phyloP scores from a whole-genome alignment of 1,139 yeast genomes.

The Hyphopichia wangnamkhiaoensis region DNA sequence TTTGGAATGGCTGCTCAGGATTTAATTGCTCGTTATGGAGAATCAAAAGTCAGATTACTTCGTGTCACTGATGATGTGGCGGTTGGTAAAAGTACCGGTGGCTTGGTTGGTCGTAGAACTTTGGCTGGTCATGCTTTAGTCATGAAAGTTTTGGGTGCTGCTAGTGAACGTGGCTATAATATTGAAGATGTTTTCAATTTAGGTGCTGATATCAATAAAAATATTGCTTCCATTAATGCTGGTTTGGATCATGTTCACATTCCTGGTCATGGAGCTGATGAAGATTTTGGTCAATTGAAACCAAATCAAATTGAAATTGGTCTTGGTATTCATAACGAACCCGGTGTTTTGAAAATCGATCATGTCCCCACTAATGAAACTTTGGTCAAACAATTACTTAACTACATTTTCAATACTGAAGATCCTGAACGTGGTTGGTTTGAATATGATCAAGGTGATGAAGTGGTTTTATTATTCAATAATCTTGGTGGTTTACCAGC shows the following conservation, averaged over 20 bases:
- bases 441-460: constrained; percentile 33
- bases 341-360: constrained; percentile 43
- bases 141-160: constrained; percentile 48
- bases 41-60: constrained; percentile 19
- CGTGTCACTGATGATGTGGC: constrained; percentile 48
- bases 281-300: constrained; percentile 24
- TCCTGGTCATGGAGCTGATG: constrained; percentile 42
- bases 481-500: constrained; percentile 55
- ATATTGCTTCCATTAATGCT: constrained; percentile 48
- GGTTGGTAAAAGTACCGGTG: constrained; percentile 43
- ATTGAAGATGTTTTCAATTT: constrained; percentile 34
- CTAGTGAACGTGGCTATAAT: constrained; percentile 36
- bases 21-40: constrained; percentile 24
- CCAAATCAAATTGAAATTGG: constrained; percentile 48
- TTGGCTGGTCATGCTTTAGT: constrained; percentile 48
- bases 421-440: constrained; percentile 45
- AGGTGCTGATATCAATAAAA: constrained; percentile 37
- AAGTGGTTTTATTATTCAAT: constrained; percentile 46
- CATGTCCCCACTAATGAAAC: constrained; percentile 45
- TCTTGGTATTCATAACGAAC: constrained; percentile 57
- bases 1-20: constrained; percentile 38
- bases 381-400: constrained; percentile 37
- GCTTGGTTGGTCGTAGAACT: constrained; percentile 52
- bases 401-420: constrained; percentile 36
- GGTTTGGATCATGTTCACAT: constrained; percentile 55